These are phyloP conservation scores for Helotiales sp. DNA, from an alignment of 2,329 filamentous ascomycete species.

Conservation along the genomic window DNA sequence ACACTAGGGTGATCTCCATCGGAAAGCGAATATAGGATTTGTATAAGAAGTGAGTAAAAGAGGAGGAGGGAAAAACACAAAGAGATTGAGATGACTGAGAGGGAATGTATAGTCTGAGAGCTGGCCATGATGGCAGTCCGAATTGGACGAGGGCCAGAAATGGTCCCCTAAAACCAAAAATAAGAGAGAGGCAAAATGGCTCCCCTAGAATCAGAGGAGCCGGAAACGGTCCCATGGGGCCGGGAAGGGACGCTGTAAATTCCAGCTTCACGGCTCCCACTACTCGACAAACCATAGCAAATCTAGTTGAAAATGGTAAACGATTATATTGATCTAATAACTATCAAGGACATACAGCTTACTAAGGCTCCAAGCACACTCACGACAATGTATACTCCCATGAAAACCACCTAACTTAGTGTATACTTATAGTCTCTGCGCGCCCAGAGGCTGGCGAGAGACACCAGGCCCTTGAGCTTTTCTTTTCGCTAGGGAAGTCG, in stretches of 20 bases:
- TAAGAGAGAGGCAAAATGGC: conserved; percentile 5
- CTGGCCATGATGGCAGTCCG: background rate
- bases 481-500: conserved; percentile 21
- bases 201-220: background rate
- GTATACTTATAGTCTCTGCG: conserved; percentile 24
- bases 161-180: background rate
- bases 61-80: background rate
- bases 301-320: conserved; percentile 12
- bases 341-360: conserved; percentile 9
- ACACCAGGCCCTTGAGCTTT: conserved; percentile 24
- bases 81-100: background rate
- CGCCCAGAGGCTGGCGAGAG: conserved; percentile 22
- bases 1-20: background rate
- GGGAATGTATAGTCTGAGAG: background rate
- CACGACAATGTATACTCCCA: background rate
- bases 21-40: background rate
- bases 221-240: background rate
- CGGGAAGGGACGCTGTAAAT: background rate
- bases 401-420: conserved; percentile 3
- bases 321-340: background rate
- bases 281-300: conserved; percentile 6
- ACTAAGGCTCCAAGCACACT: conserved; percentile 6
- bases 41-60: background rate
- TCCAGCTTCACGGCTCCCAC: background rate
- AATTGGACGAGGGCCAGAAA: background rate